Base-by-base conservation (phyloP, 2,329 filamentous ascomycete genomes). In the Elsinoe ampelina region DNA sequence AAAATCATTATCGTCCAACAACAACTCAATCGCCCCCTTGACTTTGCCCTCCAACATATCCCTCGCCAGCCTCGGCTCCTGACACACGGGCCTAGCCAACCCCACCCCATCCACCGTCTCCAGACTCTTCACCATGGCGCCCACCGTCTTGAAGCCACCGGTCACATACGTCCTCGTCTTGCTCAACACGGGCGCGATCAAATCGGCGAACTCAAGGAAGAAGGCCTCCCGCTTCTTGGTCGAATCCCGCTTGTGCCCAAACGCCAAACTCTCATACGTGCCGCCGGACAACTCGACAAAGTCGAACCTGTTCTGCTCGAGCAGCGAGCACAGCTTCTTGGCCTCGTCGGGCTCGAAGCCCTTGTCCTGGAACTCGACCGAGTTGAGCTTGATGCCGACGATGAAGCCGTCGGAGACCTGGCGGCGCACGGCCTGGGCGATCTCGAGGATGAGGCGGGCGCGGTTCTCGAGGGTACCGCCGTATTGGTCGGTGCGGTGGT, bases 211-310 rank as follows among this genome's bases (percentile, higher is more conserved):
- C 3, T 82, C 79, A 43, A 82, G 64, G 72, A 83, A 84, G 72
- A 81, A 83, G 1, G 78, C 75, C 63, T 82, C 80, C 3, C 68
- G 63, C 68, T 77, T 76, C 66, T 73, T 73, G 11, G 79, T 82
- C 13, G 72, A 77, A 42, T 83, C 80, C 50, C 74, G 71, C 67
- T 75, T 72, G 64, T 81, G 77, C 1, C 61, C 62, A 60, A 82
- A 80, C 0, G 73, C 78, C 0, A 79, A 64, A 15, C 71, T 67
- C 67, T 84, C 76, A 62, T 82, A 83, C 0, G 80, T 84, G 6
- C 82, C 82, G 11, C 82, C 81, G 0, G 73, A 77, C 0, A 84
- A 71, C 68, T 84, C 81, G 11, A 83, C 79, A 61, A 81, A 79
- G 65, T 81, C 74, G 54, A 81, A 80, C 6, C 66, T 67, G 58